Conservation (phyloP, 2,329 filamentous ascomycete genomes). For the Chalaropsis ovoidea region DNA sequence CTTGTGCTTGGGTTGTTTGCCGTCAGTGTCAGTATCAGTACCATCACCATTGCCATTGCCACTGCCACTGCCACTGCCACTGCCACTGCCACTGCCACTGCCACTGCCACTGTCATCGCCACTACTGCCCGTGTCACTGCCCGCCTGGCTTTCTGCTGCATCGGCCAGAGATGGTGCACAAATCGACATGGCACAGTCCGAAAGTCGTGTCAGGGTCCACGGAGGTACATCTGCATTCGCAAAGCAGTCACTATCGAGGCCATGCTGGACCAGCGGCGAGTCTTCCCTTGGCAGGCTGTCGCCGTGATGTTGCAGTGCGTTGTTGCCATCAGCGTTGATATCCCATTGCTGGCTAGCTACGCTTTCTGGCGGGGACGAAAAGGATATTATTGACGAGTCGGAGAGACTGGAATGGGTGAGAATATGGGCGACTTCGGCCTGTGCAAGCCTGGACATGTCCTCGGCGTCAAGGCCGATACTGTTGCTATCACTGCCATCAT, state of each 20-base stretch:
- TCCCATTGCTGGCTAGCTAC: not conserved
- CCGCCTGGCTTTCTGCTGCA: not conserved
- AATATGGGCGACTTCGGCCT: not conserved
- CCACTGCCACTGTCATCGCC: not conserved
- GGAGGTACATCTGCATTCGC: not conserved
- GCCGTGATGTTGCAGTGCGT: not conserved
- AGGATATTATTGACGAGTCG: not conserved
- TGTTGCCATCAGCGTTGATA: not conserved
- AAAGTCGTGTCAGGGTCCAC: not conserved
- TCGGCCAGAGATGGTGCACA: not conserved
- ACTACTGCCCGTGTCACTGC: not conserved
- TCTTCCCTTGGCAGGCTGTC: not conserved
- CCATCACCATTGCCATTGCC: no score
- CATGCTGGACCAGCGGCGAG: not conserved
- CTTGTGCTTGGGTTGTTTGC: no score
- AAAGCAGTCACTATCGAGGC: not conserved
- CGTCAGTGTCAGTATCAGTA: no score
- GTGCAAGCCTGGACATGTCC: not conserved
- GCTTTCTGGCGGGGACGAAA: not conserved
- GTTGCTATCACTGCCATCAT: not conserved
- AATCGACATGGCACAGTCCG: not conserved
- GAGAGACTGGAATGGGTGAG: not conserved
- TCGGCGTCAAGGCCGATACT: not conserved
- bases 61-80: no score
- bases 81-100: no score